Percentiles rank a stretch among this genome's conserved stretches.
Conservation (phyloP, 257 asterid species). For the Lycium ferocissimum region DNA sequence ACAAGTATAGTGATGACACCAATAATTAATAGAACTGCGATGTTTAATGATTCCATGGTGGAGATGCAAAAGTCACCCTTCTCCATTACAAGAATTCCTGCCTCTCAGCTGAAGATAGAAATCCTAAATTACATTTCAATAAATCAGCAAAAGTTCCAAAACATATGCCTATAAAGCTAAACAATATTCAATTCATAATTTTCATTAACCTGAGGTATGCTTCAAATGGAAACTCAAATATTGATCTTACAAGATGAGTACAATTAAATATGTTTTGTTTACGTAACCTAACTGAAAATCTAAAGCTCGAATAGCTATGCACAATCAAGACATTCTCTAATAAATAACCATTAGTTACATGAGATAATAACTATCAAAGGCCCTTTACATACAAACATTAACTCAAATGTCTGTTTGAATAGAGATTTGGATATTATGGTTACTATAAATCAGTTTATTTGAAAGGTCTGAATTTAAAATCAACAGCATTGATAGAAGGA, state of each 20-base stretch:
- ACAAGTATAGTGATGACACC: slow-evolving; percentile 49
- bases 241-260: background rate
- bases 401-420: background rate
- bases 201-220: background rate
- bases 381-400: background rate
- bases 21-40: slow-evolving; percentile 38
- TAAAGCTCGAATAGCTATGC: background rate
- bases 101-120: background rate
- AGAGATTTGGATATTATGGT: background rate
- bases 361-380: background rate
- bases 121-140: background rate
- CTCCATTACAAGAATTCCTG: slow-evolving; percentile 45
- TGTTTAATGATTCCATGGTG: slow-evolving; percentile 34
- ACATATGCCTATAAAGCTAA: background rate
- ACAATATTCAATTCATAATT: background rate
- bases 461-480: background rate
- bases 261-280: background rate
- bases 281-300: background rate
- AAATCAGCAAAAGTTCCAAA: slow-evolving; percentile 16
- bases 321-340: background rate
- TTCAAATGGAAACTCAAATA: background rate
- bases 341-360: background rate
- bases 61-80: slow-evolving; percentile 31
- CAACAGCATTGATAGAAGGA: background rate
- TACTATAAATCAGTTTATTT: background rate